Base-by-base conservation (phyloP, 441 rosid species). In the Geranium incanum region DNA sequence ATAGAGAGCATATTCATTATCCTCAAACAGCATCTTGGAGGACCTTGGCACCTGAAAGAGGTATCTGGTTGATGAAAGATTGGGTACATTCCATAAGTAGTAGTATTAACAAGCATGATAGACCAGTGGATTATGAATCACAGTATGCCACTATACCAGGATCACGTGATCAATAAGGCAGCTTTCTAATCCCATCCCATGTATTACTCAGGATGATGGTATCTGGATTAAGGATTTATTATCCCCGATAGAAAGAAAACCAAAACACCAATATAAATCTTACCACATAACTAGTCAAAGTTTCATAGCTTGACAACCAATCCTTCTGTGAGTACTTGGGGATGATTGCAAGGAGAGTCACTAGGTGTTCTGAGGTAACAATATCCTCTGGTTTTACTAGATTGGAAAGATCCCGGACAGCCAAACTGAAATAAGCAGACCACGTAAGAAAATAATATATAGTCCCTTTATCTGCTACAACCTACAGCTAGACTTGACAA, bases 241-340 rank as follows among this genome's bases (percentile, higher is more conserved):
- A 60, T 0, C 12, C 65, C 65, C 65, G 3, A 28, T 2, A 59
- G 65, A 59, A 59, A 9, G 55, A 48, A 48, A 48, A 48, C 13
- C 57, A 48, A 11, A 48, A 48, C 2, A 13, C 13, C 0, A 13
- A 19, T 21, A 8, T 19, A 74, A 13, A 71, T 68, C 83, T 84
- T 88, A 95, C 99, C 92, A 95, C 99, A 81, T 89, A 95, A 70
- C 71, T 83, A 52, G 98, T 88, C 84, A 95, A 82, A 37, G 93
- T 91, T 82, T 95, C 99, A 66, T 95, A 95, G 79, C 84, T 86
- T 52, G 92, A 87, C 75, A 93, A 74, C 99, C 99, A 95, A 68
- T 95, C 97, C 82, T 95, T 95, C 80, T 95, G 95, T 2, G 99
- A 93, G 76, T 95, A 95, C 82, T 91, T 89, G 72, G 99, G 89